A percentile compares a stretch with the other conserved stretches of the same genome.
phyloP scores from a whole-genome alignment of 257 asterid species.

The Salvia rosmarinus region DNA sequence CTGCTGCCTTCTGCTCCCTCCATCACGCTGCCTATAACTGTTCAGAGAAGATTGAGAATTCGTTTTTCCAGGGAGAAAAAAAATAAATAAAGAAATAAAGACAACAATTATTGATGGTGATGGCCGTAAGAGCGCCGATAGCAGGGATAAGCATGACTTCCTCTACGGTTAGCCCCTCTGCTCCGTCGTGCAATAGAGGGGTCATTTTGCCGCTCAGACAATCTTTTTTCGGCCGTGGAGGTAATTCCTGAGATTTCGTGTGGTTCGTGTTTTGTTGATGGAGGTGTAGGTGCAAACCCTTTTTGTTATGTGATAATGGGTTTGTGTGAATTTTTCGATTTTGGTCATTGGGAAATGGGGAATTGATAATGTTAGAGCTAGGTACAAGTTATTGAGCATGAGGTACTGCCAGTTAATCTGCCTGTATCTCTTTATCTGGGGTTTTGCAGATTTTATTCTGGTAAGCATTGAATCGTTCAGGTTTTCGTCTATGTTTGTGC shows the following conservation, averaged over 20 bases:
- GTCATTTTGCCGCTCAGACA: conserved; percentile 45
- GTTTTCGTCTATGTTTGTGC: background rate
- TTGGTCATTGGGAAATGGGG: conserved; percentile 27
- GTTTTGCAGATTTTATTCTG: background rate
- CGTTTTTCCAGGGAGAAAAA: background rate
- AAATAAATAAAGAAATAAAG: background rate
- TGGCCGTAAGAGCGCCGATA: conserved; percentile 66
- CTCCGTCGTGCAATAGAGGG: conserved; percentile 51
- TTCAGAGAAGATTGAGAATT: background rate
- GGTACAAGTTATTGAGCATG: conserved; percentile 14
- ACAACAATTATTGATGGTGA: conserved; percentile 18
- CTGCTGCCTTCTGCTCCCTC: conserved; percentile 8
- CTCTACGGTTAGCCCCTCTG: conserved; percentile 51
- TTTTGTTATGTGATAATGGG: conserved; percentile 4
- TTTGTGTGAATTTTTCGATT: background rate
- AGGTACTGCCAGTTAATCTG: background rate
- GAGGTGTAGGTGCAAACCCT: conserved; percentile 17
- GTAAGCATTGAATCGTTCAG: conserved; percentile 5
- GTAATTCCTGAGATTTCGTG: conserved; percentile 42
- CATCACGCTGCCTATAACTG: background rate
- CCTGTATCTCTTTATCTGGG: conserved; percentile 17
- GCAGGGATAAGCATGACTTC: conserved; percentile 60
- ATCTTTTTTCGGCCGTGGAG: conserved; percentile 74
- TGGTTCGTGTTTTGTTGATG: background rate
- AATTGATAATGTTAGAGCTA: conserved; percentile 23